Evolutionary conservation across 345 rosid genomes (phyloP), one percentile per base, ranked within the genome.

Genomic region (Eucalyptus fibrosa): DNA sequence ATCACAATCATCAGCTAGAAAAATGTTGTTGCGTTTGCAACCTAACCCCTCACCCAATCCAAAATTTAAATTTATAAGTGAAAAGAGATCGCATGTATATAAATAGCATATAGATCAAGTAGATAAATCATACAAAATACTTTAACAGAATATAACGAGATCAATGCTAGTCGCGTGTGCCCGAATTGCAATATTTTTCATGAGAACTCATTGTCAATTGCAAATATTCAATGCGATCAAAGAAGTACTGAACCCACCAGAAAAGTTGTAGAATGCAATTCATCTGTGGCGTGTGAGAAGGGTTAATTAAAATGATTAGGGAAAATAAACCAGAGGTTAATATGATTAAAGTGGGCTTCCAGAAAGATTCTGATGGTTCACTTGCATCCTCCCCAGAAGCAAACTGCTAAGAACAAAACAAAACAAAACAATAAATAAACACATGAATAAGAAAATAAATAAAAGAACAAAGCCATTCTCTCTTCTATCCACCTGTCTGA

Each of bases 301-400:
- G 86, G 53, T 81, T 55, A 53, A 50, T 37, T 21, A 77, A 37
- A 87, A 86, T 49, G 87, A 34, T 72, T 72, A 86, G 60, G 89
- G 59, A n/a, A 89, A 69, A 60, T 30, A 44, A 34, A 21, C 85
- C 47, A 77, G 24, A 77, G 16, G 30, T 37, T 77, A 40, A 23
- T 77, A 37, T 23, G 85, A 77, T 40, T 56, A 87, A 88, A 44
- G 81, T 51, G 85, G 80, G 51, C 72, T 37, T 87, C 90, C 42
- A 80, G 91, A 90, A 88, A 87, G 90, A 91, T 87, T 89, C 89
- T 44, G 47, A 21, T 50, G 59, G 59, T 51, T 32, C 50, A 53
- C 82, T 40, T 37, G 23, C 80, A 34, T 69, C 87, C 89, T 77
- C 87, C 93, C 89, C 88, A 50, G 51, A 88, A 87, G 93, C 92